Evolutionary conservation across 257 asterid genomes (phyloP).

Genomic region (Nicotiana tomentosiformis): DNA sequence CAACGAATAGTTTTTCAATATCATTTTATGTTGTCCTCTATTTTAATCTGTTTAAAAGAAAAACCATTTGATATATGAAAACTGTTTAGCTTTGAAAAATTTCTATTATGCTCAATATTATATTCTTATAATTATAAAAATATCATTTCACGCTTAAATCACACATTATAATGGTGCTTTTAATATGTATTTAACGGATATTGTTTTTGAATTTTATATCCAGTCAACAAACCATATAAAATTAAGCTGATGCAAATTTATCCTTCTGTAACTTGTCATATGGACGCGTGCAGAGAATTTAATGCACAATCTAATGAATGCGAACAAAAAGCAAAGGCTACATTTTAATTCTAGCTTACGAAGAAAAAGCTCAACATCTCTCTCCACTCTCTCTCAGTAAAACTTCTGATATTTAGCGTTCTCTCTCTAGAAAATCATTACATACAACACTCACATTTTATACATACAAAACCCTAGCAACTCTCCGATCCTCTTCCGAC

Average conservation of each 20-base stretch:
- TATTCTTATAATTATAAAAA: too few relatives aligned
- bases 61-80: too few relatives aligned
- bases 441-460: background rate
- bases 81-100: too few relatives aligned
- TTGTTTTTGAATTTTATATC: too few relatives aligned
- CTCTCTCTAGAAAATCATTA: constrained; percentile 10
- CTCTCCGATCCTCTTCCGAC: background rate
- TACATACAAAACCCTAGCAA: constrained; percentile 4
- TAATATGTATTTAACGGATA: too few relatives aligned
- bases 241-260: background rate
- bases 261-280: background rate
- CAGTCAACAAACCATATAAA: too few relatives aligned
- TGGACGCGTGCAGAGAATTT: background rate
- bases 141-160: too few relatives aligned
- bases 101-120: too few relatives aligned
- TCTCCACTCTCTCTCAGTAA: background rate
- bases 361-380: background rate
- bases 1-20: too few relatives aligned
- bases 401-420: background rate
- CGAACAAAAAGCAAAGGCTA: background rate
- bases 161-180: too few relatives aligned
- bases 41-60: too few relatives aligned
- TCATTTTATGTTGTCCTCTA: too few relatives aligned
- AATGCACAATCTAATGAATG: background rate
- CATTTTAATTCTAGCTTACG: background rate